Evolutionary conservation across 2,329 filamentous ascomycete genomes (phyloP).

Genomic region (Cladosporium austrohemisphaericum): DNA sequence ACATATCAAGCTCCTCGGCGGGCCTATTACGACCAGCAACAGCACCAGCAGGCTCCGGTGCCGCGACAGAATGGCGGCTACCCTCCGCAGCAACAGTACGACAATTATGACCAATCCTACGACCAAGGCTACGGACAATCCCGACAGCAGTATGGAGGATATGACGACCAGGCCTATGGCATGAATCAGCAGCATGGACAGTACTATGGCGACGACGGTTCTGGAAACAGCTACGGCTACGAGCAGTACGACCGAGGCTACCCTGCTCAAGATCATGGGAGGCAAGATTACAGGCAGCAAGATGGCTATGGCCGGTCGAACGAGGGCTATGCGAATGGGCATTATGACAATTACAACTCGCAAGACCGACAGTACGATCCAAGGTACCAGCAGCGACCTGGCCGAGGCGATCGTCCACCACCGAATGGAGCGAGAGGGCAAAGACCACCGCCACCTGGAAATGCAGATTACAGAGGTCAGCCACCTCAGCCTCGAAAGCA

Average conservation of each 20-base stretch:
- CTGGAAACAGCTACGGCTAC: constrained; percentile 3
- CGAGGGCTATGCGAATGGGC: constrained; percentile 32
- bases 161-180: not conserved
- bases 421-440: constrained; percentile 5
- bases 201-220: not conserved
- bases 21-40: constrained; percentile 18
- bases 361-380: constrained; percentile 21
- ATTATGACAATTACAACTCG: constrained; percentile 22
- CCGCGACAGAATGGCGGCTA: constrained; percentile 20
- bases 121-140: constrained; percentile 18
- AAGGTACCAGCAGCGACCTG: constrained; percentile 16
- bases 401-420: constrained; percentile 6
- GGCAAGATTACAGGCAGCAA: constrained; percentile 9
- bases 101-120: constrained; percentile 19
- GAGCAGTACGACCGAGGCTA: constrained; percentile 15
- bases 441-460: constrained; percentile 14
- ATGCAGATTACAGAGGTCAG: constrained; percentile 14
- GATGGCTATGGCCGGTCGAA: constrained; percentile 2
- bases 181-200: constrained; percentile 9
- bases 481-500: not conserved
- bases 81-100: constrained; percentile 17
- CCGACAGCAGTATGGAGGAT: constrained; percentile 5
- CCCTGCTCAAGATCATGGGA: constrained; percentile 10
- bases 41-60: constrained; percentile 7
- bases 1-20: constrained; percentile 23